Conservation (phyloP, 1,139 yeast species). For the Hyphopichia burtonii region DNA sequence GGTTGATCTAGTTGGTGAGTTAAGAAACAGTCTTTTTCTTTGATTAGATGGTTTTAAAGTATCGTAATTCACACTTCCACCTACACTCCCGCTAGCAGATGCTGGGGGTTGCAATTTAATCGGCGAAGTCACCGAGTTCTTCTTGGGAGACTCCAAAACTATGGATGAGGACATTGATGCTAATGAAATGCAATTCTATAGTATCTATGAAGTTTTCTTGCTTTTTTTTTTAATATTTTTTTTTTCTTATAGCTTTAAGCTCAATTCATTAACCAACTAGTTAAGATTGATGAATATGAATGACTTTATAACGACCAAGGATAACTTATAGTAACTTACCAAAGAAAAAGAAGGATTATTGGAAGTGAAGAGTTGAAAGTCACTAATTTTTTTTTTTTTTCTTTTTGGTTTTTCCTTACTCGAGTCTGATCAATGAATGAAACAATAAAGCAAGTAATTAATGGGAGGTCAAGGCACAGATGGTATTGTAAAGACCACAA, state of each 20-base stretch:
- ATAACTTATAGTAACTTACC: neutral
- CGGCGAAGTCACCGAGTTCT: neutral
- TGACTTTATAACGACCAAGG: neutral
- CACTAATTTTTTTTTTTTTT: neutral
- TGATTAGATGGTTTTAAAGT: neutral
- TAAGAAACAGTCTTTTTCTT: conserved; percentile 1
- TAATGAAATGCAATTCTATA: neutral
- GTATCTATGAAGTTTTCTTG: neutral
- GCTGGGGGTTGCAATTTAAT: neutral
- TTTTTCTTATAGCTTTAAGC: neutral
- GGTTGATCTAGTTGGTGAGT: conserved; percentile 1
- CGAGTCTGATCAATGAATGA: neutral
- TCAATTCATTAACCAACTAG: neutral
- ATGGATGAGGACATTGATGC: neutral
- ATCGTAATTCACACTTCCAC: neutral
- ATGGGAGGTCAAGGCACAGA: neutral
- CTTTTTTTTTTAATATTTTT: neutral
- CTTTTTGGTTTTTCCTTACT: no score
- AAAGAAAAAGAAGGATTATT: neutral
- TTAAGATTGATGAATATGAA: no score
- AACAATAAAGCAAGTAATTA: neutral
- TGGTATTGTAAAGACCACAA: neutral
- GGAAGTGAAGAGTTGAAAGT: no score
- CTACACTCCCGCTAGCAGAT: neutral
- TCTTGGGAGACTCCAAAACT: neutral